Evolutionary conservation across 2,329 filamentous ascomycete genomes (phyloP).

Genomic region (Endothia cerciana): DNA sequence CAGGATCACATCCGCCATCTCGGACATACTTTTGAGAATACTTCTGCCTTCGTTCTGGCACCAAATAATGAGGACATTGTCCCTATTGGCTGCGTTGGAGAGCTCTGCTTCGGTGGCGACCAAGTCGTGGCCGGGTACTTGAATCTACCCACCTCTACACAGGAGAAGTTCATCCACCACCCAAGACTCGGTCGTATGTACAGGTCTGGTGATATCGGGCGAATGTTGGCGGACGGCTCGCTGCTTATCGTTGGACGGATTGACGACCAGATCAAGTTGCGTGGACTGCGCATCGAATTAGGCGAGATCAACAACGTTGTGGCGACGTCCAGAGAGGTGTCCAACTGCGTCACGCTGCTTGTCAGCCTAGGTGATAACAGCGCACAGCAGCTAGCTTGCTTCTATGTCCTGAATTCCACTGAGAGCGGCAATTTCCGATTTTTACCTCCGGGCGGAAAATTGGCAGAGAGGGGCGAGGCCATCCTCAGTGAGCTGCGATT

Average conservation of each 20-base stretch:
- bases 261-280: conserved; percentile 81
- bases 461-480: conserved; percentile 40
- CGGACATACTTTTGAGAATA: conserved; percentile 75
- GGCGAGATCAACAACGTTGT: conserved; percentile 72
- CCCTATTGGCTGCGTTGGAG: conserved; percentile 74
- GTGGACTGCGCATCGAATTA: conserved; percentile 79
- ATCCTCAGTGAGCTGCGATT: conserved; percentile 60
- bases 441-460: conserved; percentile 41
- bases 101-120: conserved; percentile 84
- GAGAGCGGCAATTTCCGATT: conserved; percentile 38
- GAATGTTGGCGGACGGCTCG: conserved; percentile 76
- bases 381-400: conserved; percentile 61
- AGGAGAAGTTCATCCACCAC: conserved; percentile 70
- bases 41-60: conserved; percentile 69
- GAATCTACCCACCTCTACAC: conserved; percentile 64
- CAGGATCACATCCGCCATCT: conserved; percentile 72
- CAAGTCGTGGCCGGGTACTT: conserved; percentile 81
- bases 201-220: conserved; percentile 79
- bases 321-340: conserved; percentile 53
- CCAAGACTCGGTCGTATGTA: conserved; percentile 74
- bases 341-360: conserved; percentile 68
- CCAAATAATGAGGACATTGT: conserved; percentile 54
- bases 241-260: conserved; percentile 73
- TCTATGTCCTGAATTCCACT: conserved; percentile 60
- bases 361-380: conserved; percentile 48